Evolutionary conservation across 2,329 filamentous ascomycete species (phyloP).

Genomic region (Colletotrichum acutatum): DNA sequence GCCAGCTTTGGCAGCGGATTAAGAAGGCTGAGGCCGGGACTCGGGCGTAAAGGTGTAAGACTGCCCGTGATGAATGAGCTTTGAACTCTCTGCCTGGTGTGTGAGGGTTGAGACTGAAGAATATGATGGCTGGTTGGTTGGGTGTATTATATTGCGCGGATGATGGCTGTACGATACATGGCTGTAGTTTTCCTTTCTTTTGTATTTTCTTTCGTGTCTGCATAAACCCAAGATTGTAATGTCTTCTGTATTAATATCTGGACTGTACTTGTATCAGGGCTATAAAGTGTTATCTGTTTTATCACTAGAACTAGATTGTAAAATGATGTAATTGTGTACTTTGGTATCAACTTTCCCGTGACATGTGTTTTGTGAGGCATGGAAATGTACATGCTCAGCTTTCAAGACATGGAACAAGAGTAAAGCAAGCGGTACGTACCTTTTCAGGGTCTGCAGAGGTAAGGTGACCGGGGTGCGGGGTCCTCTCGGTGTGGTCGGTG

Average conservation of each 20-base stretch:
- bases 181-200: neutral
- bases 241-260: neutral
- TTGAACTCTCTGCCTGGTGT: neutral
- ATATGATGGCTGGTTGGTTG: neutral
- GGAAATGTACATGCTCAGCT: neutral
- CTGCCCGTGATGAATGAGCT: neutral
- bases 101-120: neutral
- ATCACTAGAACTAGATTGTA: neutral
- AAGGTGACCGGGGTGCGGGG: constrained; percentile 36
- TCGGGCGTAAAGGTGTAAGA: neutral
- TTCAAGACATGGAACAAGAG: too few species aligned
- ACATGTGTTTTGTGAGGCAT: neutral
- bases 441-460: constrained; percentile 17
- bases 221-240: neutral
- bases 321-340: neutral
- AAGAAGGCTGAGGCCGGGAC: neutral
- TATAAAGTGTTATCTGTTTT: neutral
- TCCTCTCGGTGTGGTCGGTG: constrained; percentile 21
- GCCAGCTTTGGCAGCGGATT: neutral
- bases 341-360: neutral
- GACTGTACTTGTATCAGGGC: neutral
- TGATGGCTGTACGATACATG: neutral
- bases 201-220: neutral
- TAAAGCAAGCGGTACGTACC: too few species aligned
- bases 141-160: neutral